Conservation (phyloP, 495 filamentous ascomycete species). For the Penicillium malachiteum region DNA sequence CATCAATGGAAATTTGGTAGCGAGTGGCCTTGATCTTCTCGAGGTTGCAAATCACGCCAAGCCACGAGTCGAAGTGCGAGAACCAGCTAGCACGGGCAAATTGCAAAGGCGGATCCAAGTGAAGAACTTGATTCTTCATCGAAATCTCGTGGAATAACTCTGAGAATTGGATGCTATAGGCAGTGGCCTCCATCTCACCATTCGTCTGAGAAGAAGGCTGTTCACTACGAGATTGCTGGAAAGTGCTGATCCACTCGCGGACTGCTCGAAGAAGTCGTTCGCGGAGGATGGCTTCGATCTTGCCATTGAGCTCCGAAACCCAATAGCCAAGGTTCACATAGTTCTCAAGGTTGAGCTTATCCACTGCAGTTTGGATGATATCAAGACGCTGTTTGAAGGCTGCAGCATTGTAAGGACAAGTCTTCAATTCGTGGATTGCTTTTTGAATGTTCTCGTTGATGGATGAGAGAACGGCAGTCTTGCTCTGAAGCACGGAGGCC, state of each 20-base stretch:
- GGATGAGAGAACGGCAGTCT: conserved; percentile 71
- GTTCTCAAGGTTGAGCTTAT: conserved; percentile 92
- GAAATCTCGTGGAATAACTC: conserved; percentile 82
- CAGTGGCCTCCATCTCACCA: conserved; percentile 44
- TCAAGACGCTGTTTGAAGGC: conserved; percentile 80
- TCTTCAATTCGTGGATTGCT: conserved; percentile 76
- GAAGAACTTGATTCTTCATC: conserved; percentile 95
- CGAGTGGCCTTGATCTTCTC: conserved; percentile 90
- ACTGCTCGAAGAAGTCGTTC: conserved; percentile 77
- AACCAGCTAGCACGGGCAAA: conserved; percentile 94
- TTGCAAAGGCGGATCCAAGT: conserved; percentile 88
- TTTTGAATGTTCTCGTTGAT: conserved; percentile 85
- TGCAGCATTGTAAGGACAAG: conserved; percentile 73
- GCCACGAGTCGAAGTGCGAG: conserved; percentile 85
- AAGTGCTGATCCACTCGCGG: conserved; percentile 77
- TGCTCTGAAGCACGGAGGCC: conserved; percentile 80
- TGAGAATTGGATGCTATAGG: conserved; percentile 56
- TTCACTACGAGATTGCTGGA: conserved; percentile 58
- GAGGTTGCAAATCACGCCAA: conserved; percentile 87
- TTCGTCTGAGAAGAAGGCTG: conserved; percentile 26
- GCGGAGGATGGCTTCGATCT: conserved; percentile 75
- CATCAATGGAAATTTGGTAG: conserved; percentile 81
- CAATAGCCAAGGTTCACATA: conserved; percentile 88
- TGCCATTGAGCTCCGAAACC: conserved; percentile 81
- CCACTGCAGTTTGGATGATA: conserved; percentile 80